A percentile compares a stretch with the other conserved stretches of the same genome.
These are phyloP conservation scores for Drechslerella stenobrocha DNA, from an alignment of 2,329 filamentous ascomycete species.

Conservation along the genomic window DNA sequence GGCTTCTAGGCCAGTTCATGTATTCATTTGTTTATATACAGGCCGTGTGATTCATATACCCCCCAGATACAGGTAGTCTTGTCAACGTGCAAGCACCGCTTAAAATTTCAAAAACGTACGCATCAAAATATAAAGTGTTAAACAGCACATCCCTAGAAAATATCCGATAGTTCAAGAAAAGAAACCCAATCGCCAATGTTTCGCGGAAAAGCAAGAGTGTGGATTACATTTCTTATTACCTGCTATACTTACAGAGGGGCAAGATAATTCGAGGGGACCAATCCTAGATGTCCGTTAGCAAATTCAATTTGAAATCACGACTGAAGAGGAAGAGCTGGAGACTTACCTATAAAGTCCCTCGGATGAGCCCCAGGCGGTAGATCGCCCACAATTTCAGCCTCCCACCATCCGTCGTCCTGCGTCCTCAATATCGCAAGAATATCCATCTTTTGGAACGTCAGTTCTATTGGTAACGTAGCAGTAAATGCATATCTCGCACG, in stretches of 20 bases:
- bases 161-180: too few relatives aligned
- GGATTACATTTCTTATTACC: not conserved
- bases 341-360: constrained; percentile 44
- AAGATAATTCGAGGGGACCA: constrained; percentile 48
- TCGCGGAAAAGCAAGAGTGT: not conserved
- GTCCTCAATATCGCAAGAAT: constrained; percentile 82
- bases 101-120: not conserved
- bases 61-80: not conserved
- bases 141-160: too few relatives aligned
- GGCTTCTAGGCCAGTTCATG: not conserved
- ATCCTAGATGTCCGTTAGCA: constrained; percentile 29
- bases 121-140: not conserved
- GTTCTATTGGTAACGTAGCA: constrained; percentile 62
- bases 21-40: constrained; percentile 5
- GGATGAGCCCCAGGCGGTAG: constrained; percentile 36
- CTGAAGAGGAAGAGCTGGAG: not conserved
- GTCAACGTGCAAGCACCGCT: not conserved
- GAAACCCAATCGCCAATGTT: not conserved
- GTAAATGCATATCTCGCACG: constrained; percentile 92
- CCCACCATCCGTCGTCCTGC: constrained; percentile 99
- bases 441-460: constrained; percentile 84
- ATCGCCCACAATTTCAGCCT: constrained; percentile 80
- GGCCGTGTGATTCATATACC: constrained; percentile 4
- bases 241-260: constrained; percentile 13
- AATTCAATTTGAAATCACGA: not conserved